These are phyloP conservation scores for Aspergillus leporis DNA, from an alignment of 495 filamentous ascomycete species.

Conservation along the genomic window DNA sequence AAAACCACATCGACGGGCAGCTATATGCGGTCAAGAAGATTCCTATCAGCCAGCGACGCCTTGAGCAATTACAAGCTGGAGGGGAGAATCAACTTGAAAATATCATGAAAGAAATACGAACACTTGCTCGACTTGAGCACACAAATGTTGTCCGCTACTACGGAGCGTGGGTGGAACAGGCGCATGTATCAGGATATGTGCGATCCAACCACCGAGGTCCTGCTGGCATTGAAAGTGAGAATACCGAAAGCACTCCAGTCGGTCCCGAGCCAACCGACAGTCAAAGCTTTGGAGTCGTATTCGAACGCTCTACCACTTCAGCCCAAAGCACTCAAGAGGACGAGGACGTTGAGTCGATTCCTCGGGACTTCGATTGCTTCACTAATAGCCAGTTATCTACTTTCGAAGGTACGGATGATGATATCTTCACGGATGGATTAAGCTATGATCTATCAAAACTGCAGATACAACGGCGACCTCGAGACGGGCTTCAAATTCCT, in stretches of 20 bases:
- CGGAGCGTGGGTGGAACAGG: conserved; percentile 53
- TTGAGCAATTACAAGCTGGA: conserved; percentile 48
- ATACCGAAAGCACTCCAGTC: conserved; percentile 13
- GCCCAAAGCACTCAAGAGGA: conserved; percentile 27
- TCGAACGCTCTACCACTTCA: conserved; percentile 36
- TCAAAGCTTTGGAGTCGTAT: conserved; percentile 45
- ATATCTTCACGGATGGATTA: conserved; percentile 54
- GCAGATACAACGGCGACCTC: conserved; percentile 31
- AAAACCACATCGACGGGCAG: conserved; percentile 52
- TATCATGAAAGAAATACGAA: conserved; percentile 55
- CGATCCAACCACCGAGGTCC: conserved; percentile 18
- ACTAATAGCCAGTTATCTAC: conserved; percentile 36
- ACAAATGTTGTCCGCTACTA: conserved; percentile 56
- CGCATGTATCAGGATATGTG: conserved; percentile 27
- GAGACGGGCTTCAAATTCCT: conserved; percentile 30
- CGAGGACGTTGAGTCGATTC: conserved; percentile 45
- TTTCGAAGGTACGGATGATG: conserved; percentile 36
- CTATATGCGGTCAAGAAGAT: conserved; percentile 58
- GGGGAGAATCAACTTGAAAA: conserved; percentile 47
- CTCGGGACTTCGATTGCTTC: conserved; percentile 32
- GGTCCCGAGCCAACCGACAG: conserved; percentile 25
- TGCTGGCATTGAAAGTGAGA: conserved; percentile 22
- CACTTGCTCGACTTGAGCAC: conserved; percentile 55
- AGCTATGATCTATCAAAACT: conserved; percentile 42
- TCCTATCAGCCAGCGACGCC: conserved; percentile 46